Evolutionary conservation across 2,329 filamentous ascomycete species (phyloP).

Genomic region (Onygenales sp.): DNA sequence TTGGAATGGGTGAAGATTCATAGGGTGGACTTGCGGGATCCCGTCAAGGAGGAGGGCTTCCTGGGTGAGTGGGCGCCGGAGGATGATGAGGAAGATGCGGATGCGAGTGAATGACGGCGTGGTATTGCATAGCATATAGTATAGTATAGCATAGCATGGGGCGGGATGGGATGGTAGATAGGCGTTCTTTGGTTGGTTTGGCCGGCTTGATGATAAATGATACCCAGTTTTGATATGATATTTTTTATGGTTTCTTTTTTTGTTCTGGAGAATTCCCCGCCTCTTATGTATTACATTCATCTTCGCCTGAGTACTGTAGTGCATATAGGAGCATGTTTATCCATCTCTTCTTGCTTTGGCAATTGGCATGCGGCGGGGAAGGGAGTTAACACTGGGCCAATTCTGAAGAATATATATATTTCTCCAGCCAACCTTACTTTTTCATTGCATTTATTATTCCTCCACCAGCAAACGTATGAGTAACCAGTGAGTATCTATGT

Average conservation of each 20-base stretch:
- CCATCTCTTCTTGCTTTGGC: not conserved
- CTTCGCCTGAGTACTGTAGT: too few relatives aligned
- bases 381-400: not conserved
- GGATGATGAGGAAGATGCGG: conserved; percentile 19
- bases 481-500: not conserved
- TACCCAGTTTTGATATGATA: not conserved
- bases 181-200: conserved; percentile 5
- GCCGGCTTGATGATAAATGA: not conserved
- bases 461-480: not conserved
- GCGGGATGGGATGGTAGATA: not conserved
- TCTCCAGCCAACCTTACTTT: not conserved
- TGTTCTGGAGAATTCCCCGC: too few relatives aligned
- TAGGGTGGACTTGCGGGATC: conserved; percentile 52
- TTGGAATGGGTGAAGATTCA: conserved; percentile 58
- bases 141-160: not conserved
- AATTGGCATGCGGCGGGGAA: too few relatives aligned
- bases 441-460: not conserved
- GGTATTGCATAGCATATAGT: not conserved
- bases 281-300: too few relatives aligned
- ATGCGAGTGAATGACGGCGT: conserved; percentile 5
- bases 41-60: conserved; percentile 69
- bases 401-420: not conserved
- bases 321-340: not conserved
- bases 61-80: conserved; percentile 54
- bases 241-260: not conserved